Base-by-base conservation (phyloP, 768 basidiomycete species). In the Multifurca ochricompacta region DNA sequence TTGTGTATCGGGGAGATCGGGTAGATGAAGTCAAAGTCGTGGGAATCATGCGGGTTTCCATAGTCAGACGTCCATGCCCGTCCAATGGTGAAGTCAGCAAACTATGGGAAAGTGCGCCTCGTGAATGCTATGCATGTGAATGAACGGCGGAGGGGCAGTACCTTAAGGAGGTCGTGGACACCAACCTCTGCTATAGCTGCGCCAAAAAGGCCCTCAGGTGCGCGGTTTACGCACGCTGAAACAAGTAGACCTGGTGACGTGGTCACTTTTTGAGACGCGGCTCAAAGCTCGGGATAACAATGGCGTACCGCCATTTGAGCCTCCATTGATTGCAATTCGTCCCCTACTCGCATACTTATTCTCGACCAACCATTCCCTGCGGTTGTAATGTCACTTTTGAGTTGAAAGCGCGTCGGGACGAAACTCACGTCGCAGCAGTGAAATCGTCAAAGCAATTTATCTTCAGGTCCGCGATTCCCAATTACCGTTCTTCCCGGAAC, bases 1-100 rank as follows among this genome's bases (percentile, higher is more conserved):
- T 86, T 91, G 67, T 92, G 89, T 27, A 92, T 62, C 0, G 90
- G 89, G 9, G 89, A 91, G 54, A 87, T 77, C 2, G 82, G 83
- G 65, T 80, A 74, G 60, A 91, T 87, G 70, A 87, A 91, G 70
- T 92, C 90, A 62, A 92, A 92, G 59, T 88, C 87, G 11, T 81
- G 72, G 3, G 88, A 74, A 54, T 82, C 73, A 62, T 86, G 80
- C 3, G 89, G 83, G 63, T 86, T 71, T 16, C 89, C 89, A 53
- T 84, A 91, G 67, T 91, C 90, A 23, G 81, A 77, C 2, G 76
- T 80, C 90, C 90, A 92, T 5, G 84, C 82, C 57, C 77, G 76
- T 44, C 88, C 88, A 48, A 87, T 86, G 0, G 88, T 88, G 62
- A 84, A 90, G 61, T 83, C 77, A 44, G 80, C 76, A 68, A 87